Evolutionary conservation across 306 rosid species (phyloP).

Genomic region (Malus domestica): DNA sequence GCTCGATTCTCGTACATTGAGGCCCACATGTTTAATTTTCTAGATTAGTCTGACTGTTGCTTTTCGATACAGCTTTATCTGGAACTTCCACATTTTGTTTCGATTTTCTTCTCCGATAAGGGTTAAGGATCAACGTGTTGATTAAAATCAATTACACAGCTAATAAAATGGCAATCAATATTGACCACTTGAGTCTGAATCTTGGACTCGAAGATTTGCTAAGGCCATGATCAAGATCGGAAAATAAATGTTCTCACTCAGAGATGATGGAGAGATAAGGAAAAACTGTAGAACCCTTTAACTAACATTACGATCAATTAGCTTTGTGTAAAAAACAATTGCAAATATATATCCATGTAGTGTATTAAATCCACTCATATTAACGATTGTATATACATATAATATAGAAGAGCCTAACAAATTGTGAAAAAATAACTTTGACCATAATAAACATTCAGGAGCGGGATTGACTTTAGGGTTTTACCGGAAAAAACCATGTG

Average conservation of each 20-base stretch:
- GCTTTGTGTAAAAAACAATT: no score
- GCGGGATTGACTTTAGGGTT: no score
- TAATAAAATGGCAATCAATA: constrained; percentile 28
- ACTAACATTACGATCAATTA: background rate
- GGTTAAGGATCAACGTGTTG: constrained; percentile 21
- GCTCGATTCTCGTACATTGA: no score
- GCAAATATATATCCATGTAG: background rate
- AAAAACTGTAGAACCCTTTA: constrained; percentile 43
- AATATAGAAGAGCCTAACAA: background rate
- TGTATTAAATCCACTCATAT: background rate
- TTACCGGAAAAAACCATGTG: background rate
- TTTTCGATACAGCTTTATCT: constrained; percentile 24
- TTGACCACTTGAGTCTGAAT: constrained; percentile 4
- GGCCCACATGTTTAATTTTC: no score
- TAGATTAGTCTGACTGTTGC: background rate
- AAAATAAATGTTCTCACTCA: constrained; percentile 28
- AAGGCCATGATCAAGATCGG: constrained; percentile 23
- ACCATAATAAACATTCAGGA: no score
- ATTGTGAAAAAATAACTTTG: background rate
- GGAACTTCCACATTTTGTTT: constrained; percentile 17
- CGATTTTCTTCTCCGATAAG: constrained; percentile 25
- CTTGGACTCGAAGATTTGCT: constrained; percentile 29
- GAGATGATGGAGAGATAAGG: constrained; percentile 43
- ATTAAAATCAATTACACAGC: constrained; percentile 42
- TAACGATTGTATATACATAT: no score